Base-by-base conservation (phyloP, 805 yeast genomes). In the Starmerella ratchasimensis region DNA sequence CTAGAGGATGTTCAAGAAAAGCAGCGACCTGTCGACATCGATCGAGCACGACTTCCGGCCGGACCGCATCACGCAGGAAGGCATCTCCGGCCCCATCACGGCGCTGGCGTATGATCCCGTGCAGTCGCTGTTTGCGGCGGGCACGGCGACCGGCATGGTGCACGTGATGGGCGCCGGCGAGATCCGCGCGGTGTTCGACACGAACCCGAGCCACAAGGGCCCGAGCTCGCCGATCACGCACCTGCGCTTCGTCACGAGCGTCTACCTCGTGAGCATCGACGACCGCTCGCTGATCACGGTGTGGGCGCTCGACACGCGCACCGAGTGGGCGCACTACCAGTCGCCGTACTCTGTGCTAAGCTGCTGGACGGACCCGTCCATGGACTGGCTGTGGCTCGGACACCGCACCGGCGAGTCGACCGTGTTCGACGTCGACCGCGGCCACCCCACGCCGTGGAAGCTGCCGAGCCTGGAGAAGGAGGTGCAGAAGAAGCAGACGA, bases 301-400 rank as follows among this genome's bases (percentile, higher is more conserved):
- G 3, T 67, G 81, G 31, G 83, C 94, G 0, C 52, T 88, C 17
- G 71, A 72, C 38, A 61, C 77, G 5, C 74, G 76, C 50, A 63
- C 67, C 42, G 62, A 79, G 7, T 56, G 88, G 37, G 69, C 72
- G 16, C 68, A 73, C 1, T 71, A 71, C 48, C 66, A 69, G 42
- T 69, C 82, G 1, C 77, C 80, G 1, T 75, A 80, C 1, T 64
- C 69, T 10, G 68, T 86, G n/a, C 66, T 80, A 1, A 67, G 80
- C 3, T 63, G 76, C 11, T 90, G 72, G 41, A 58, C 79, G 1
- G 98, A 90, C 51, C 95, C 96, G 2, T 68, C 93, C 0, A 56
- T 90, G 46, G 96, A 86, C 57, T 90, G 90, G 82, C 59, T 88
- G 13, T 65, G 78, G 31, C 51, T 88, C 16, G 98, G 97, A 3